Evolutionary conservation across 139 green algal genomes (phyloP).

Genomic region (Chlamydomonas schloesseri): DNA sequence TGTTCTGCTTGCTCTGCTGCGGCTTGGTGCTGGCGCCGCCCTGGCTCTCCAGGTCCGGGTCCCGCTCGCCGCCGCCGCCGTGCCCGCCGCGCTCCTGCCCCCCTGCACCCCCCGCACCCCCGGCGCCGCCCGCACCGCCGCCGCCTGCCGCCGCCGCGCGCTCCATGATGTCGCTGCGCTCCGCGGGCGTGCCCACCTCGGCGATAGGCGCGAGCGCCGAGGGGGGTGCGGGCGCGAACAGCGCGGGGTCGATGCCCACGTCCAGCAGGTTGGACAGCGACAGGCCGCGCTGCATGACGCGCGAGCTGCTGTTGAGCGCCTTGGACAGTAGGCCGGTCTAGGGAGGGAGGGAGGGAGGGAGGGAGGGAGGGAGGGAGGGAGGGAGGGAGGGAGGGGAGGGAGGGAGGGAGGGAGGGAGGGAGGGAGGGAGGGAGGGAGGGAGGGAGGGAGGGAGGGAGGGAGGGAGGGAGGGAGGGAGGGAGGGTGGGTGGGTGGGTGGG

Average conservation of each 20-base stretch:
- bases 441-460: too few species aligned
- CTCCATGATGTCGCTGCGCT: too few species aligned
- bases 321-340: conserved; percentile 61
- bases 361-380: background rate
- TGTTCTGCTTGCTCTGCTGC: conserved; percentile 8
- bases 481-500: too few species aligned
- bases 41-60: background rate
- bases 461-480: background rate
- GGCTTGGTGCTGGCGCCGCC: background rate
- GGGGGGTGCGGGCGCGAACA: background rate
- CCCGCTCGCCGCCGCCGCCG: background rate
- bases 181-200: background rate
- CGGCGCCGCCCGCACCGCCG: too few species aligned
- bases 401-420: background rate
- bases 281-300: conserved; percentile 55
- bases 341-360: background rate
- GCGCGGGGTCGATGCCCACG: conserved; percentile 39
- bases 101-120: too few species aligned
- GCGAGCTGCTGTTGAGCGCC: conserved; percentile 40
- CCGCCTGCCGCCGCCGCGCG: too few species aligned
- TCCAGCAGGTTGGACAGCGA: conserved; percentile 89
- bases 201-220: background rate
- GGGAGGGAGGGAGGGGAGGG: background rate
- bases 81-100: background rate
- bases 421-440: too few species aligned